These are phyloP conservation scores for Fusarium agapanthi DNA, from an alignment of 2,329 filamentous ascomycete genomes.

Conservation along the genomic window DNA sequence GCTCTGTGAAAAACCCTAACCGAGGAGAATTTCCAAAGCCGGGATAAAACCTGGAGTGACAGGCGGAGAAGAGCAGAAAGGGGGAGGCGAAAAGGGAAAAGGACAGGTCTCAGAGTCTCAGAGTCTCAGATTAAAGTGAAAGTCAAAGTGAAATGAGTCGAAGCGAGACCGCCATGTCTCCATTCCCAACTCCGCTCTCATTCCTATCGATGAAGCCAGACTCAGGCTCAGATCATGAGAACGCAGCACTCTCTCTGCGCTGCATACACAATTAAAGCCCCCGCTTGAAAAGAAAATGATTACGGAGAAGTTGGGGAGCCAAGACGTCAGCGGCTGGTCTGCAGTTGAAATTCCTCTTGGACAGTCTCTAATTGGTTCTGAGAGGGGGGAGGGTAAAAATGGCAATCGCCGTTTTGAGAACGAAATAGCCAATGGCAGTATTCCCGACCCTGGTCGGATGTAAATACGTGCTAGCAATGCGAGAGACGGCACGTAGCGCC, in stretches of 20 bases:
- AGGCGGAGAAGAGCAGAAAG: slow-evolving; percentile 2
- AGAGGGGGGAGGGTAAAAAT: neutral
- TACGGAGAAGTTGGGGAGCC: slow-evolving; percentile 1
- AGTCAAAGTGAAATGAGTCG: neutral
- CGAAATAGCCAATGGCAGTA: slow-evolving; percentile 4
- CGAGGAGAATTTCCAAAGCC: slow-evolving; percentile 21
- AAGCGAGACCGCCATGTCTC: slow-evolving; percentile 14
- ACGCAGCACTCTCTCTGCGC: neutral
- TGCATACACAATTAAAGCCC: neutral
- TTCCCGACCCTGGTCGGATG: slow-evolving; percentile 11
- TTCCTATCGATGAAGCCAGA: slow-evolving; percentile 1
- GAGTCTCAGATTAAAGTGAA: neutral
- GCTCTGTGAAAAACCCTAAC: slow-evolving; percentile 1
- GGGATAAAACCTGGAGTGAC: slow-evolving; percentile 22
- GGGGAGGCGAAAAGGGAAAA: slow-evolving; percentile 17
- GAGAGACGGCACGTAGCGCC: slow-evolving; percentile 31
- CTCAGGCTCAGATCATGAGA: neutral
- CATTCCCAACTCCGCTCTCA: slow-evolving; percentile 17
- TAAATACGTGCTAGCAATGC: slow-evolving; percentile 15
- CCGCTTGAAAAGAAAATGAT: neutral
- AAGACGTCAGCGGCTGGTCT: slow-evolving; percentile 34
- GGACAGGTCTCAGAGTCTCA: neutral
- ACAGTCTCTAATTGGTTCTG: slow-evolving; percentile 16
- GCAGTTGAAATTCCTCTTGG: neutral
- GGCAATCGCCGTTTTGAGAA: neutral